These are phyloP conservation scores for Saururus chinensis DNA, from an alignment of 164 flowering plant genomes.

Conservation along the genomic window DNA sequence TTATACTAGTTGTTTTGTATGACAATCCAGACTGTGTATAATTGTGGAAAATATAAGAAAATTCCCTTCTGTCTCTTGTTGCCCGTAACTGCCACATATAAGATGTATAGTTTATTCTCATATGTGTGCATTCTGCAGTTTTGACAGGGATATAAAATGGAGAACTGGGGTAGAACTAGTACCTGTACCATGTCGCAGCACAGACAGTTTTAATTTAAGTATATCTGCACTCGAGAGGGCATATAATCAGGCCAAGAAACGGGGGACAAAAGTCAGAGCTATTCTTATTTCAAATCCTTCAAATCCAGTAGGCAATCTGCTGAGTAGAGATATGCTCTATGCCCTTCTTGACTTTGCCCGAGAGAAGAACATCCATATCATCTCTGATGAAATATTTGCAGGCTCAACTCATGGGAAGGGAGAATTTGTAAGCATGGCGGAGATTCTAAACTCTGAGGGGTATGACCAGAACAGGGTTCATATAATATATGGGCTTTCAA, in stretches of 20 bases:
- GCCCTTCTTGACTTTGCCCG: constrained; percentile 76
- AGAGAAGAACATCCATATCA: constrained; percentile 84
- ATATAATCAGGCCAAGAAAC: constrained; percentile 84
- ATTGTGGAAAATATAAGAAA: no score
- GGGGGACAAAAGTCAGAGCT: constrained; percentile 76
- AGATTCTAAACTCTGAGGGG: constrained; percentile 52
- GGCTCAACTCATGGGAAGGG: constrained; percentile 61
- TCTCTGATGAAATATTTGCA: constrained; percentile 73
- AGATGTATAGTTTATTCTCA: neutral
- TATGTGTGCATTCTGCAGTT: constrained; percentile 31
- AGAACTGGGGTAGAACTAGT: constrained; percentile 84
- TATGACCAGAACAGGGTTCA: constrained; percentile 68
- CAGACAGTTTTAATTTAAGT: constrained; percentile 64
- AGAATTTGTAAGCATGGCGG: constrained; percentile 86
- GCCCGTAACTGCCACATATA: no score
- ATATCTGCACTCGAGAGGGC: constrained; percentile 69
- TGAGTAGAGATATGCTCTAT: constrained; percentile 46
- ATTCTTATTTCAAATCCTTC: constrained; percentile 79
- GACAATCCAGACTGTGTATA: no score
- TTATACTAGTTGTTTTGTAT: no score
- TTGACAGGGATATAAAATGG: constrained; percentile 79
- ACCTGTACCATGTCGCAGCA: constrained; percentile 91
- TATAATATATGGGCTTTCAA: constrained; percentile 63
- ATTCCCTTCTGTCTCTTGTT: no score
- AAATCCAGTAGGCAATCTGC: constrained; percentile 70